Percentiles rank a stretch among this genome's conserved stretches.
These are phyloP conservation scores for Phytophthora rubi DNA, from an alignment of 352 stramenopile genomes.

Conservation along the genomic window DNA sequence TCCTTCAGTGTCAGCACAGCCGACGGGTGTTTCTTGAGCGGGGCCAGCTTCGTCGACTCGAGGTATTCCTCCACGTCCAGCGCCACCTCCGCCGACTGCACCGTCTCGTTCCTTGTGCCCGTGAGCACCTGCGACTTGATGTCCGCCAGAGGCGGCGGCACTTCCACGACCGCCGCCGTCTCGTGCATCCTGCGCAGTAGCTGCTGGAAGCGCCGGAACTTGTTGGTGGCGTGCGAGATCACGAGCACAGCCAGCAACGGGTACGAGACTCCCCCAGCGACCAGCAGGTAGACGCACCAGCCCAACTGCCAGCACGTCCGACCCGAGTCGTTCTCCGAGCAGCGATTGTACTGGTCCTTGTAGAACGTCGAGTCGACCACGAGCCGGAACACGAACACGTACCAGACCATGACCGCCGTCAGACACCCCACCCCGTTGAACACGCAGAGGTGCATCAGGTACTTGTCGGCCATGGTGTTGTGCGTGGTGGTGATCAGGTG, in stretches of 20 bases:
- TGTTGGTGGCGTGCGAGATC: conserved; percentile 62
- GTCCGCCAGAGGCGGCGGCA: conserved; percentile 44
- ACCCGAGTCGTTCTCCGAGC: conserved; percentile 55
- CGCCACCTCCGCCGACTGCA: conserved; percentile 40
- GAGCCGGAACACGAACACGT: conserved; percentile 66
- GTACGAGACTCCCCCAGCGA: conserved; percentile 63
- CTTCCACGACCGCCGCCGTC: conserved; percentile 54
- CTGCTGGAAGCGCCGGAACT: conserved; percentile 65
- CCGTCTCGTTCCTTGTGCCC: conserved; percentile 36
- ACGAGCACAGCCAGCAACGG: conserved; percentile 68
- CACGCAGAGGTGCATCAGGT: conserved; percentile 78
- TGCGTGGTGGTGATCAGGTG: conserved; percentile 57
- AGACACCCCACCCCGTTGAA: conserved; percentile 60
- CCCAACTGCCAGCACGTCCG: conserved; percentile 83
- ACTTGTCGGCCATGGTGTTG: conserved; percentile 71
- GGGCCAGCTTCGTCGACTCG: conserved; percentile 37
- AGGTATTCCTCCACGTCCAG: conserved; percentile 46
- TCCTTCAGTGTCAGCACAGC: conserved; percentile 44
- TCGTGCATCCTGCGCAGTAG: conserved; percentile 56
- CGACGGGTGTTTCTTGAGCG: conserved; percentile 53
- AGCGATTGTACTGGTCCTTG: conserved; percentile 81
- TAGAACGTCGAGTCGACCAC: conserved; percentile 81
- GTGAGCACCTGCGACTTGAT: conserved; percentile 46
- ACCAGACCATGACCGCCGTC: conserved; percentile 61
- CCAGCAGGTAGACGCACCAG: conserved; percentile 60